Evolutionary conservation across 345 rosid species (phyloP).

Genomic region (Citrus medica): DNA sequence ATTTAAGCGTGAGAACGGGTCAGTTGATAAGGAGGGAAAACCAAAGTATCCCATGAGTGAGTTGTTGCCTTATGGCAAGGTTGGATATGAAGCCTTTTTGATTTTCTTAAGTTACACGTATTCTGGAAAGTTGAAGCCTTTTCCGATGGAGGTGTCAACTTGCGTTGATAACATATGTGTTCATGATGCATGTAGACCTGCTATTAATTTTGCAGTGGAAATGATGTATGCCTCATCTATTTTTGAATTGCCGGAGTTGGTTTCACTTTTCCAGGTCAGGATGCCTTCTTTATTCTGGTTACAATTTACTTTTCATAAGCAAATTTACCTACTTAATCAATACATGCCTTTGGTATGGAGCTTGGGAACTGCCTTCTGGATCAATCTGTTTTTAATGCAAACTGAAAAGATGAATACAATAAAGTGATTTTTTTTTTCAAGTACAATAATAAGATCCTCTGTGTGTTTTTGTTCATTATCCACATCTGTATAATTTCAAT

Average conservation of each 20-base stretch:
- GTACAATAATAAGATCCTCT: not conserved
- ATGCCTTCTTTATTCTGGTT: not conserved
- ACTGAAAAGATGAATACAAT: too few species aligned
- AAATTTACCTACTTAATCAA: not conserved
- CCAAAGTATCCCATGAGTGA: slow-evolving; percentile 53
- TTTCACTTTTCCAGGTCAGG: slow-evolving; percentile 80
- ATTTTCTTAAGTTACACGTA: slow-evolving; percentile 71
- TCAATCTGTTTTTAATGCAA: too few species aligned
- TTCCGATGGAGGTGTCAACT: slow-evolving; percentile 70
- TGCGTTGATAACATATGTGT: slow-evolving; percentile 67
- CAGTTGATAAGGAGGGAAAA: slow-evolving; percentile 46
- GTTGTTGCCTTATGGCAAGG: slow-evolving; percentile 62
- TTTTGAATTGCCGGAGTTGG: slow-evolving; percentile 73
- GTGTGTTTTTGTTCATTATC: not conserved
- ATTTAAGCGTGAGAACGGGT: slow-evolving; percentile 47
- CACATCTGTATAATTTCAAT: not conserved
- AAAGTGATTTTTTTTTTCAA: not conserved
- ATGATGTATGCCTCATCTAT: slow-evolving; percentile 77
- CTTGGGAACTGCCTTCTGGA: not conserved
- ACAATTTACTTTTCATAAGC: not conserved
- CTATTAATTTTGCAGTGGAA: slow-evolving; percentile 73
- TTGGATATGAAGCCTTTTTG: slow-evolving; percentile 73
- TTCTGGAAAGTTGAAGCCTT: slow-evolving; percentile 74
- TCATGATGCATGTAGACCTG: slow-evolving; percentile 90
- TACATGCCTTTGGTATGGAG: not conserved